A percentile compares a stretch with the other conserved stretches of the same genome.
Evolutionary conservation across 2,329 filamentous ascomycete species (phyloP).

Genomic region (Ceratocystis colombiana): DNA sequence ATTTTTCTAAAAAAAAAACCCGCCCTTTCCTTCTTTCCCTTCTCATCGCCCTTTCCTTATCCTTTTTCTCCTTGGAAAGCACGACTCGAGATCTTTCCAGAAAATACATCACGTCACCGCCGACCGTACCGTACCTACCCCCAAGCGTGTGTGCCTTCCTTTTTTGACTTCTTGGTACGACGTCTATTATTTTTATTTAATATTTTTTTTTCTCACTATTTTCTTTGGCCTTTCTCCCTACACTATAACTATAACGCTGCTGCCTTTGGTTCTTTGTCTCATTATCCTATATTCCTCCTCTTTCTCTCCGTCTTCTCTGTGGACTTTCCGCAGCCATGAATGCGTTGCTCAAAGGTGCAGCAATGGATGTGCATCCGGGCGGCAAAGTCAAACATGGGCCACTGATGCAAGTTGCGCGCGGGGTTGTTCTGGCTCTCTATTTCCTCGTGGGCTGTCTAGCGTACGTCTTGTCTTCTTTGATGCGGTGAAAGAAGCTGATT

Average conservation of each 20-base stretch:
- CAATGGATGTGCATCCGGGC: constrained; percentile 39
- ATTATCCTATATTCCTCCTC: background rate
- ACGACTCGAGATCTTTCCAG: constrained; percentile 1
- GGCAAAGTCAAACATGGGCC: constrained; percentile 46
- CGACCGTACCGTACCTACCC: no score
- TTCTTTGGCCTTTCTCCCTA: background rate
- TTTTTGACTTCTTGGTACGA: background rate
- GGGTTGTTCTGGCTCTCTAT: constrained; percentile 43
- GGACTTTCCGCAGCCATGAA: constrained; percentile 14
- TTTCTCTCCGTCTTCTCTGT: background rate
- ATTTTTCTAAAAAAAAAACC: background rate
- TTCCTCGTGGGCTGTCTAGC: constrained; percentile 41
- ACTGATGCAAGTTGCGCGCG: constrained; percentile 43
- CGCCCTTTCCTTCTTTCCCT: background rate
- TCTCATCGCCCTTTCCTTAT: background rate
- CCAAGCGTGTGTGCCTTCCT: background rate
- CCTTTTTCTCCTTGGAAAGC: background rate
- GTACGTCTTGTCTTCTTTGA: constrained; percentile 34
- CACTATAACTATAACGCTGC: background rate
- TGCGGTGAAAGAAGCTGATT: background rate
- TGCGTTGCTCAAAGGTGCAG: constrained; percentile 19
- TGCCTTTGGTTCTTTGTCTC: background rate
- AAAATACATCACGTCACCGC: background rate
- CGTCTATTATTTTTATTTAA: background rate
- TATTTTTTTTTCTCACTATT: background rate